Evolutionary conservation across 1,284 basidiomycete species (phyloP), one percentile per base, ranked within the genome.

Genomic region (Gymnopus androsaceus): DNA sequence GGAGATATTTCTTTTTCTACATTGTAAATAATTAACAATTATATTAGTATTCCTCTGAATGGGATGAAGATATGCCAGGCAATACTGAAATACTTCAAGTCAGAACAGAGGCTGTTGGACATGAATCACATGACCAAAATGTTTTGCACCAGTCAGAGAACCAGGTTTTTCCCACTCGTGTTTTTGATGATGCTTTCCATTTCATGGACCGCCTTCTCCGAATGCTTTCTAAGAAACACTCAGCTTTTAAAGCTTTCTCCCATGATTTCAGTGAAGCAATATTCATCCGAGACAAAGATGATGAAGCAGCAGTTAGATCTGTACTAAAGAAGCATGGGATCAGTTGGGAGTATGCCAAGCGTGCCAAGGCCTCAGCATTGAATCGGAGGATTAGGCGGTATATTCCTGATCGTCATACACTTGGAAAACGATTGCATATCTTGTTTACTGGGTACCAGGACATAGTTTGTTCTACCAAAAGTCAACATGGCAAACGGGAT

Each of bases 101-200:
- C n/a, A n/a, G n/a, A n/a, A n/a, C n/a, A n/a, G n/a, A n/a, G n/a
- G n/a, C n/a, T n/a, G n/a, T n/a, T n/a, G n/a, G n/a, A n/a, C n/a
- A n/a, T n/a, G n/a, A n/a, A n/a, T n/a, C n/a, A n/a, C n/a, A n/a
- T n/a, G n/a, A n/a, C n/a, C n/a, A n/a, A n/a, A n/a, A n/a, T n/a
- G n/a, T n/a, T n/a, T n/a, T n/a, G n/a, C n/a, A n/a, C n/a, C n/a
- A n/a, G n/a, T n/a, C n/a, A n/a, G n/a, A n/a, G n/a, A n/a, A n/a
- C n/a, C n/a, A n/a, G n/a, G n/a, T n/a, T n/a, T n/a, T 33, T 14
- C 40, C 40, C 19, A 3, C 40, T 21, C 54, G 41, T n/a, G 54
- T 59, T 11, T 40, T 59, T 5, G 54, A 59, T 23, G 57, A 59
- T 52, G 57, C n/a, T 6, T 59, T 59, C 19, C 57, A 59, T 36